Evolutionary conservation across 164 flowering plant genomes (phyloP), one percentile per base, ranked within the genome.

Genomic region (Piper longum): DNA sequence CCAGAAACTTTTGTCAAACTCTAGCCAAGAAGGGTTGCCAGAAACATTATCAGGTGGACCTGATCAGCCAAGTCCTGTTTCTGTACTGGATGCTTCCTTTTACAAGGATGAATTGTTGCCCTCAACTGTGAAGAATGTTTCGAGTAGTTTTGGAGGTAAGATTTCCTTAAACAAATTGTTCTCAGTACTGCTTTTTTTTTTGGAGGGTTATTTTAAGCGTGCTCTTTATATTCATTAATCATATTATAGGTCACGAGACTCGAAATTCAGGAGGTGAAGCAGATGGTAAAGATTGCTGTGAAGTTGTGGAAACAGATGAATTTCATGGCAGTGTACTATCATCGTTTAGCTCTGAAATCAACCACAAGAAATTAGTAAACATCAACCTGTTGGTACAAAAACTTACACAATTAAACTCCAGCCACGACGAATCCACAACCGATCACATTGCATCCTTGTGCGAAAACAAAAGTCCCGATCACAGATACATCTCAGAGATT

Each of bases 21-120:
- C 67, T 60, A 67, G 55, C 12, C 73, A 75, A 52, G 72, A 81
- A 58, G 67, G 54, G 44, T 56, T 66, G 52, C 74, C 70, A 56
- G 81, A 83, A 64, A 74, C 73, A 19, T 61, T 64, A 51, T 66
- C 75, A n/a, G 65, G 58, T 63, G 66, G 77, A 16, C 62, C 76
- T 12, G 99, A 91, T 67, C 97, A 89, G 70, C 99, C 97, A 54
- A 95, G 99, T 71, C 99, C 99, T n/a, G 80, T 95, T 56, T 95
- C 99, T 57, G 97, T 95, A 56, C 90, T 91, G 4, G 63, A 69
- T 66, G 75, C 80, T 39, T 71, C 82, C 61, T 82, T 85, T 67
- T 86, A 81, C 70, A 69, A 67, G 62, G 98, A 95, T 52, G 96
- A 89, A 67, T 68, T 79, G 57, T 87, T n/a, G 0, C 67, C 96